Base-by-base conservation (phyloP, 495 filamentous ascomycete species). In the Tuber magnatum region DNA sequence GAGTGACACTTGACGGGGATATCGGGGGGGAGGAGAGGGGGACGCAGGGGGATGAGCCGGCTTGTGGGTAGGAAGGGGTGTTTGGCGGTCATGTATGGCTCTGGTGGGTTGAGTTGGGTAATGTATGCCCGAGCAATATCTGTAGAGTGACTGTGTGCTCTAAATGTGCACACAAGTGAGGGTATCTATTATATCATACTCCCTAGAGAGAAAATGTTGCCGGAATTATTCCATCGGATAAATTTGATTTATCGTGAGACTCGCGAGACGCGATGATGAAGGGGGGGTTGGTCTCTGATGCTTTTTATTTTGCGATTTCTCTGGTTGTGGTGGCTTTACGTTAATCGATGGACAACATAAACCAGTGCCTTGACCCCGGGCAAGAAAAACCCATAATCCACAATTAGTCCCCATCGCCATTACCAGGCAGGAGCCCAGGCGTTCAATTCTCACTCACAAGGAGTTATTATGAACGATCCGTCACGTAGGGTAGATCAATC, bases 1-100 rank as follows among this genome's bases (percentile, higher is more conserved):
- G 87, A n/a, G 90, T 94, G 84, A 97, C 97, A 76, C 84, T 97
- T 8, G 92, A 97, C 84, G 94, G 94, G 92, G 89, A 7, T 89
- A 91, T 83, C 92, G 93, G 77, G 84, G 80, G 3, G 75, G 73
- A 71, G 81, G 87, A 81, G 84, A 86, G 84, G 80, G 83, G 65
- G 80, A 77, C 77, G 78, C 85, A 81, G 61, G 85, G 76, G 73
- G 85, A 88, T 73, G 86, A 88, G 76, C 86, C 82, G 72, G 86
- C 83, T 74, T 85, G 82, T 80, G 84, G 86, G 10, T 87, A 83
- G 80, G 74, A 61, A 35, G 28, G 7, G 48, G 70, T 32, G n/a
- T 14, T 28, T 61, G 10, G 51, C 9, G 10, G 51, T 14, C n/a
- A 24, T 14, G 51, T 61, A n/a, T 61, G 28, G 28, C 28, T 65